Evolutionary conservation across 202 grass and related monocot genomes (phyloP).

Genomic region (Digitaria exilis): DNA sequence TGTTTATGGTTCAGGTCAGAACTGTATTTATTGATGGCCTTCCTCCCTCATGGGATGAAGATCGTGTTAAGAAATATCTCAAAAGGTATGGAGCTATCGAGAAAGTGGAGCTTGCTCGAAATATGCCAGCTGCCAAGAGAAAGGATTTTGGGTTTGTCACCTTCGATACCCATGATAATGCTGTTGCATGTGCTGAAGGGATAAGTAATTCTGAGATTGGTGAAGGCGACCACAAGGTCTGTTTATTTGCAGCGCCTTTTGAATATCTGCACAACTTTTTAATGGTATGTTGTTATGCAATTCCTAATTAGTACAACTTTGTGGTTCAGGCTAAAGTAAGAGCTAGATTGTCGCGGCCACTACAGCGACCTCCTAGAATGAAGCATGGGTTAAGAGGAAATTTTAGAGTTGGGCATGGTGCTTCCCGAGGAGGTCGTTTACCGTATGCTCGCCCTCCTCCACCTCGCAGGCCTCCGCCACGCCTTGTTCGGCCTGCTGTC

Average conservation of each 20-base stretch:
- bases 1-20: conserved; percentile 68
- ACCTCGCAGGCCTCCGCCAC: conserved; percentile 43
- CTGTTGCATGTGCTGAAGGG: conserved; percentile 79
- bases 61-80: conserved; percentile 80
- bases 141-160: conserved; percentile 99
- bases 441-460: conserved; percentile 52
- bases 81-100: conserved; percentile 90
- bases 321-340: conserved; percentile 77
- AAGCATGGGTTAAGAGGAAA: conserved; percentile 72
- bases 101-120: conserved; percentile 86
- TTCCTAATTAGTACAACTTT: conserved; percentile 2
- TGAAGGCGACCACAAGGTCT: conserved; percentile 85
- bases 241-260: conserved; percentile 26
- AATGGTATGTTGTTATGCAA: neutral
- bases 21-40: conserved; percentile 95
- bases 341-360: conserved; percentile 80
- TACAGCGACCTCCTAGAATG: conserved; percentile 75
- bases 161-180: conserved; percentile 91
- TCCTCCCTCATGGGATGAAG: conserved; percentile 84
- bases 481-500: conserved; percentile 43
- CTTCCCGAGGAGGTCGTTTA: conserved; percentile 50
- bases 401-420: conserved; percentile 65
- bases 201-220: conserved; percentile 72
- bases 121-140: conserved; percentile 96
- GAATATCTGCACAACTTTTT: conserved; percentile 13